These are phyloP conservation scores for Stachybotrys elegans DNA, from an alignment of 2,329 filamentous ascomycete species.

Conservation along the genomic window DNA sequence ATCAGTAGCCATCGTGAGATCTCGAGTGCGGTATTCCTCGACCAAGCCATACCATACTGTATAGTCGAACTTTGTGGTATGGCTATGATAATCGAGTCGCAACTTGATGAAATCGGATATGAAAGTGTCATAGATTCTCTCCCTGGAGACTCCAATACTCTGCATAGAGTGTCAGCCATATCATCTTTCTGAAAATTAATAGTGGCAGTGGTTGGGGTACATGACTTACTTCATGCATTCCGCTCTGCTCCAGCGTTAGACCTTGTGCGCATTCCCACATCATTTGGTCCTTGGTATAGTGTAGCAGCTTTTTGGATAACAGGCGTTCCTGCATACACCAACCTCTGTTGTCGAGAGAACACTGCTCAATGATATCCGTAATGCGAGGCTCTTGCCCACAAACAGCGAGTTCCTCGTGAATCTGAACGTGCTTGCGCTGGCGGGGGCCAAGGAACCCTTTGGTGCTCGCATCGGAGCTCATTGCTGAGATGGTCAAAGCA, in stretches of 20 bases:
- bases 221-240: background rate
- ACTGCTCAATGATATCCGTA: background rate
- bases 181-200: background rate
- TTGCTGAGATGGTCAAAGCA: background rate
- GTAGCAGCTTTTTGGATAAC: background rate
- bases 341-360: background rate
- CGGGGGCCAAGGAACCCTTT: background rate
- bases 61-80: background rate
- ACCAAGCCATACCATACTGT: background rate
- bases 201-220: too few species aligned
- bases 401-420: background rate
- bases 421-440: background rate
- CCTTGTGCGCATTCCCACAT: background rate
- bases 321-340: background rate
- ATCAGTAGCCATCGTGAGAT: background rate
- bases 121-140: background rate
- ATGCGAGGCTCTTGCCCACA: background rate
- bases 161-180: background rate
- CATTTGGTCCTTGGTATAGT: background rate
- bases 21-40: background rate
- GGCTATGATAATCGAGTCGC: background rate
- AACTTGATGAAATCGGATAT: background rate
- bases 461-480: background rate
- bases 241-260: background rate
- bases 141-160: background rate